These are phyloP conservation scores for Endogone sp. DNA, from an alignment of 192 early-diverging fungal genomes.

Conservation along the genomic window DNA sequence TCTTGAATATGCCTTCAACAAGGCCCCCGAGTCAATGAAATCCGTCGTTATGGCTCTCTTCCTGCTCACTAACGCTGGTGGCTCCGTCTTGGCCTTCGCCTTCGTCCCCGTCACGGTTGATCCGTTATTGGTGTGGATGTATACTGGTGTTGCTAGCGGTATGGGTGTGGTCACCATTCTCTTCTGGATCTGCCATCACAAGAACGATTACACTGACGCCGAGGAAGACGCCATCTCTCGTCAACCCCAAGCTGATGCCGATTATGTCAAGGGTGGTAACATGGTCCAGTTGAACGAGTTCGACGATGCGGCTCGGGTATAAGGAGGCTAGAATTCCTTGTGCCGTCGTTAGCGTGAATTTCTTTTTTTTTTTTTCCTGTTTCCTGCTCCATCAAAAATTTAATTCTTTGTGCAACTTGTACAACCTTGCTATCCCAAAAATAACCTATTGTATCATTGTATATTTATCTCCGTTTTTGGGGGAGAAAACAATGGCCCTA, in stretches of 20 bases:
- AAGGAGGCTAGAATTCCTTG: no score
- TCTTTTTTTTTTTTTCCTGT: no score
- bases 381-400: no score
- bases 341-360: no score
- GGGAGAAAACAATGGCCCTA: no score
- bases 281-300: background rate
- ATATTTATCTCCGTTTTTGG: no score
- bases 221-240: constrained; percentile 36
- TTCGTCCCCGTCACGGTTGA: constrained; percentile 53
- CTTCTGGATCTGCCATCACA: constrained; percentile 47
- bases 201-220: constrained; percentile 40
- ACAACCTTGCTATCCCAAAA: no score
- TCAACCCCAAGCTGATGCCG: background rate
- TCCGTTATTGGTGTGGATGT: constrained; percentile 60
- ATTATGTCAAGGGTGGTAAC: background rate
- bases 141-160: constrained; percentile 44
- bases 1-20: constrained; percentile 65
- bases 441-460: no score
- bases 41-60: constrained; percentile 71
- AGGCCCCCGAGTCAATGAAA: constrained; percentile 59
- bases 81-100: constrained; percentile 50
- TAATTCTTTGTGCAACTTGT: no score
- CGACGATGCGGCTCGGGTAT: background rate
- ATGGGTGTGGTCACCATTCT: constrained; percentile 24
- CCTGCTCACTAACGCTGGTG: constrained; percentile 53